A percentile compares a stretch with the other conserved stretches of the same genome.
These are phyloP conservation scores for Pichia sp. DNA, from an alignment of 1,139 yeast species.

Conservation along the genomic window DNA sequence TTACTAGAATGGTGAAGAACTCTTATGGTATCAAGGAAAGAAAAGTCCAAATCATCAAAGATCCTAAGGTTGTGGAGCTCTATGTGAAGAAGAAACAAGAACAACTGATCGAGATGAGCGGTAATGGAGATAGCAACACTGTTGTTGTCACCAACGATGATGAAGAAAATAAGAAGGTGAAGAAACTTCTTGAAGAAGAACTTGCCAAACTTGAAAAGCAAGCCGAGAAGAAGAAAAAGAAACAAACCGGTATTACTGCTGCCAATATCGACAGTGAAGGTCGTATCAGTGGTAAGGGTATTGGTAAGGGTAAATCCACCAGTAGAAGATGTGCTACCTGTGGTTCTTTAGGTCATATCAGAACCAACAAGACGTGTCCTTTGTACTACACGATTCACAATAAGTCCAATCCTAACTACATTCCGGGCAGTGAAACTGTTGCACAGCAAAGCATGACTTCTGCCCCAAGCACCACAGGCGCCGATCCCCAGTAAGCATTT, in stretches of 20 bases:
- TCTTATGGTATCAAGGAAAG: slow-evolving; percentile 86
- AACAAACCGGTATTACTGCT: slow-evolving; percentile 43
- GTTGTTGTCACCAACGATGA: slow-evolving; percentile 82
- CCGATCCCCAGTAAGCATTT: no score
- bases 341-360: slow-evolving; percentile 93
- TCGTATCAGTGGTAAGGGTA: slow-evolving; percentile 55
- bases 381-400: slow-evolving; percentile 47
- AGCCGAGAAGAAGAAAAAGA: slow-evolving; percentile 49
- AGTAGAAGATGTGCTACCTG: slow-evolving; percentile 91
- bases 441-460: neutral
- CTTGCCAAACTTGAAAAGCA: slow-evolving; percentile 82
- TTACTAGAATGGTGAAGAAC: slow-evolving; percentile 79
- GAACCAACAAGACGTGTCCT: slow-evolving; percentile 92
- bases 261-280: slow-evolving; percentile 44
- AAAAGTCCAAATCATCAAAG: slow-evolving; percentile 72
- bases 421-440: slow-evolving; percentile 31
- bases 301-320: slow-evolving; percentile 75
- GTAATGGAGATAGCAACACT: slow-evolving; percentile 47
- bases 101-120: slow-evolving; percentile 51
- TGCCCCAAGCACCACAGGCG: no score
- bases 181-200: slow-evolving; percentile 79
- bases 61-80: slow-evolving; percentile 84
- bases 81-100: slow-evolving; percentile 78
- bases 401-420: slow-evolving; percentile 34
- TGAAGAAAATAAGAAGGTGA: slow-evolving; percentile 76